Evolutionary conservation across 1,284 basidiomycete species (phyloP).

Genomic region (Fomitopsis schrenkii): DNA sequence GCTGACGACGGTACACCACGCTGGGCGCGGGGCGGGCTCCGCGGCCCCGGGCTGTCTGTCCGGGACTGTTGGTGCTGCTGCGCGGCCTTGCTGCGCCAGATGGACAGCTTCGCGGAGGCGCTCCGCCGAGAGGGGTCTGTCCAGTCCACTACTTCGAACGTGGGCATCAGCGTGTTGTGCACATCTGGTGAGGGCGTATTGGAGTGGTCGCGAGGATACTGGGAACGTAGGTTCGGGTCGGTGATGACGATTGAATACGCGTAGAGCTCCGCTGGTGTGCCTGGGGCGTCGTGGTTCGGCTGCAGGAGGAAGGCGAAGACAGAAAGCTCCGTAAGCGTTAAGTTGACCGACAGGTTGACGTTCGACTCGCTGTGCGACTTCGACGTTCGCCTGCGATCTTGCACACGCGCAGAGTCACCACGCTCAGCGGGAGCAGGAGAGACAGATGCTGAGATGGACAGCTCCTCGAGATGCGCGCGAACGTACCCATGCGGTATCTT

Average conservation of each 20-base stretch:
- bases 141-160: constrained; percentile 62
- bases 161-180: constrained; percentile 36
- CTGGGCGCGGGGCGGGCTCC: constrained; percentile 5
- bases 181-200: constrained; percentile 16
- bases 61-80: constrained; percentile 5
- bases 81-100: constrained; percentile 49
- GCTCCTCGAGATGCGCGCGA: constrained; percentile 53
- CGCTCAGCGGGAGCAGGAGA: constrained; percentile 8
- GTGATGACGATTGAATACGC: constrained; percentile 62
- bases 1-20: constrained; percentile 4
- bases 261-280: constrained; percentile 17
- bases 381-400: constrained; percentile 9
- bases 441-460: constrained; percentile 34
- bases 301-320: constrained; percentile 41
- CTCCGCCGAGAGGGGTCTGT: constrained; percentile 38
- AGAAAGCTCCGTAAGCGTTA: constrained; percentile 48
- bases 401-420: constrained; percentile 4
- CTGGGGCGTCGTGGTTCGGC: constrained; percentile 7
- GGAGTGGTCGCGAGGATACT: constrained; percentile 44
- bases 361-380: neutral
- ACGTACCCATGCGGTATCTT: constrained; percentile 44
- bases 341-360: constrained; percentile 12
- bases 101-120: constrained; percentile 49
- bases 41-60: neutral
- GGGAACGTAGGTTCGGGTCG: constrained; percentile 51